Conservation (phyloP, 108 stramenopile species). For the Discostella pseudostelligera region DNA sequence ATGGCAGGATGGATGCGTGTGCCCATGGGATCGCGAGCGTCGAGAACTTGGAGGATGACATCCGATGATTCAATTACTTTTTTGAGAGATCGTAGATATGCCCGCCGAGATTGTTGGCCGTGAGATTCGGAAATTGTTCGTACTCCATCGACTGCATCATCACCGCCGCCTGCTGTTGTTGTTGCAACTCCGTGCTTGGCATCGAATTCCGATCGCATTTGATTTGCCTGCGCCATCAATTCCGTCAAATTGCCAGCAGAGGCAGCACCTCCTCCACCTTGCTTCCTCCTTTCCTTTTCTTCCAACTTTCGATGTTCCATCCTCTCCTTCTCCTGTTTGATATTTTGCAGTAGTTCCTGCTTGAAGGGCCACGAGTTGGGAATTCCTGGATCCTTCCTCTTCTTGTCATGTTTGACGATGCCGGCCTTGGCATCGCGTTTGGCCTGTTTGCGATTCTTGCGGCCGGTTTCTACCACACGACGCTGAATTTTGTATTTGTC, state of each 20-base stretch:
- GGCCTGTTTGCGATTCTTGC: conserved; percentile 89
- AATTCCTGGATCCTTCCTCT: conserved; percentile 96
- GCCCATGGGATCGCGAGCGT: conserved; percentile 97
- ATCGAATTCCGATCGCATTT: conserved; percentile 52
- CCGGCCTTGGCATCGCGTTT: conserved; percentile 80
- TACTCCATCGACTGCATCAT: neutral
- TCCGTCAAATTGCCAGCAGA: conserved; percentile 18
- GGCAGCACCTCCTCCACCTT: conserved; percentile 9
- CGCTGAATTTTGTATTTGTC: conserved; percentile 97
- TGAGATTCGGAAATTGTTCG: conserved; percentile 26
- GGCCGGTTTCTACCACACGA: conserved; percentile 91
- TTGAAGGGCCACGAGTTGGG: conserved; percentile 99
- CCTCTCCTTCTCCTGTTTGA: conserved; percentile 74
- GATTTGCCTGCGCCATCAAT: conserved; percentile 40
- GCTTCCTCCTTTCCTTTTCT: conserved; percentile 57
- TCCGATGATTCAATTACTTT: conserved; percentile 96
- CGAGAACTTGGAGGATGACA: conserved; percentile 96
- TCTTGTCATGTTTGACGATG: conserved; percentile 58
- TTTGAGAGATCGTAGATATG: conserved; percentile 90
- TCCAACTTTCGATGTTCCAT: conserved; percentile 70
- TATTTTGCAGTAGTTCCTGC: conserved; percentile 91
- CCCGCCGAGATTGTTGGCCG: conserved; percentile 55
- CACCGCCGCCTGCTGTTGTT: neutral
- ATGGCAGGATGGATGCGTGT: conserved; percentile 87
- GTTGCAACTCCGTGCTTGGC: conserved; percentile 20